Conservation (phyloP, 495 filamentous ascomycete genomes). For the Penicillium maclennaniae region DNA sequence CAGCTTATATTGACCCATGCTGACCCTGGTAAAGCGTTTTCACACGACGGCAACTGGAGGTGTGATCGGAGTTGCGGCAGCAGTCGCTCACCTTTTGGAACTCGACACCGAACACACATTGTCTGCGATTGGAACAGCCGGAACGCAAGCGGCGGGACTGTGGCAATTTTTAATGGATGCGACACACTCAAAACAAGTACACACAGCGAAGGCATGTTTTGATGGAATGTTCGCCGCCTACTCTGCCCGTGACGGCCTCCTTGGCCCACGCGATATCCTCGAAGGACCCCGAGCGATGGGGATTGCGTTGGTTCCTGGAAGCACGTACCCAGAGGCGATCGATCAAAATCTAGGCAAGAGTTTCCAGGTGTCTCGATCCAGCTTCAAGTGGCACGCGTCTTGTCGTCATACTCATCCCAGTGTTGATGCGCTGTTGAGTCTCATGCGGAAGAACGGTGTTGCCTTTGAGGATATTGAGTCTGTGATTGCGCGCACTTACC, state of each 20-base stretch:
- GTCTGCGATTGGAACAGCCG: constrained; percentile 34
- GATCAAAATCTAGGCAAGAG: constrained; percentile 25
- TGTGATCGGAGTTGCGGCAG: constrained; percentile 32
- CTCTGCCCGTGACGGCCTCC: constrained; percentile 23
- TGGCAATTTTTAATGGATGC: constrained; percentile 39
- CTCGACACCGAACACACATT: constrained; percentile 20
- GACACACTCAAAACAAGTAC: constrained; percentile 37
- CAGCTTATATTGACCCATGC: background rate
- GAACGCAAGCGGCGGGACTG: constrained; percentile 35
- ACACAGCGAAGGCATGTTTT: constrained; percentile 35
- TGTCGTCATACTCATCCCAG: constrained; percentile 38
- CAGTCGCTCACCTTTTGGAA: constrained; percentile 25
- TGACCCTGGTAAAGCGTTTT: constrained; percentile 23
- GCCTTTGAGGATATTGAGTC: constrained; percentile 31
- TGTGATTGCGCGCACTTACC: constrained; percentile 27
- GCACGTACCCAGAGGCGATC: constrained; percentile 26
- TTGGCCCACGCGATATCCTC: constrained; percentile 33
- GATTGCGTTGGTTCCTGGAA: constrained; percentile 23
- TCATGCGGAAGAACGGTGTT: constrained; percentile 28
- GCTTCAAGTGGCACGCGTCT: constrained; percentile 39
- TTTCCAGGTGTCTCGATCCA: constrained; percentile 26
- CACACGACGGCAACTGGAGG: constrained; percentile 34
- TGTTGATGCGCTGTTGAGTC: constrained; percentile 29
- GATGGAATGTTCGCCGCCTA: constrained; percentile 38
- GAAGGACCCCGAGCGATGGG: constrained; percentile 36